Evolutionary conservation across 2,329 filamentous ascomycete genomes (phyloP).

Genomic region (Grosmannia huntii): DNA sequence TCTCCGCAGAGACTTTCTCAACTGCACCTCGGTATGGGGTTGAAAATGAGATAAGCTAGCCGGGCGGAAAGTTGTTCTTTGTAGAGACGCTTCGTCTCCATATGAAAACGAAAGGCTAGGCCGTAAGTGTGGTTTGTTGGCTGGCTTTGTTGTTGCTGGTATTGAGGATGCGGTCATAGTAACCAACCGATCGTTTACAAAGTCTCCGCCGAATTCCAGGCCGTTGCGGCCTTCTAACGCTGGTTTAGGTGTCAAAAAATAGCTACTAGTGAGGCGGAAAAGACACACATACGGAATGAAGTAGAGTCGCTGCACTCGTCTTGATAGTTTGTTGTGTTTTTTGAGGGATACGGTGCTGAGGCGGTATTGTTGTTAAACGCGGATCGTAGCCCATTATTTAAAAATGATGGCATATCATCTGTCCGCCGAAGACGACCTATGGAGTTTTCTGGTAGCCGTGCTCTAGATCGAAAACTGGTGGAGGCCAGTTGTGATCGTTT

Average conservation of each 20-base stretch:
- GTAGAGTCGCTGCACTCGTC: not conserved
- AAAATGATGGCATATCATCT: not conserved
- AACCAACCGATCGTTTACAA: not conserved
- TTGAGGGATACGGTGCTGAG: not conserved
- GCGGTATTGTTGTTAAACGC: not conserved
- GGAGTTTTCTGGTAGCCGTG: not conserved
- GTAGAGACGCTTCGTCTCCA: slow-evolving; percentile 17
- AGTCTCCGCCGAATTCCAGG: slow-evolving; percentile 1
- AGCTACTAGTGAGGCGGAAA: not conserved
- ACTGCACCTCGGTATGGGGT: not conserved
- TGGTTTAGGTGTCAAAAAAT: not conserved
- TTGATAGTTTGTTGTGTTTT: not conserved
- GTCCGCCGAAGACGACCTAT: not conserved
- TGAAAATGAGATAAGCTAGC: not conserved
- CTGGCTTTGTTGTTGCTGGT: not conserved
- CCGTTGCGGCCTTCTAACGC: not conserved
- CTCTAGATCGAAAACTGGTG: not conserved
- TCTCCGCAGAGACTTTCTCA: slow-evolving; percentile 32
- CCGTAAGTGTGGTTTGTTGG: not conserved
- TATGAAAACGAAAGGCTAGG: slow-evolving; percentile 9
- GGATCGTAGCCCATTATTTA: not conserved
- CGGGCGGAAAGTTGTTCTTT: not conserved
- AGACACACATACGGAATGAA: not conserved
- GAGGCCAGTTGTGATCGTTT: not conserved
- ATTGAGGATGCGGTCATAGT: too few species aligned